phyloP scores from a whole-genome alignment of 2,329 filamentous ascomycete species.

The Cryphonectria carpinicola region DNA sequence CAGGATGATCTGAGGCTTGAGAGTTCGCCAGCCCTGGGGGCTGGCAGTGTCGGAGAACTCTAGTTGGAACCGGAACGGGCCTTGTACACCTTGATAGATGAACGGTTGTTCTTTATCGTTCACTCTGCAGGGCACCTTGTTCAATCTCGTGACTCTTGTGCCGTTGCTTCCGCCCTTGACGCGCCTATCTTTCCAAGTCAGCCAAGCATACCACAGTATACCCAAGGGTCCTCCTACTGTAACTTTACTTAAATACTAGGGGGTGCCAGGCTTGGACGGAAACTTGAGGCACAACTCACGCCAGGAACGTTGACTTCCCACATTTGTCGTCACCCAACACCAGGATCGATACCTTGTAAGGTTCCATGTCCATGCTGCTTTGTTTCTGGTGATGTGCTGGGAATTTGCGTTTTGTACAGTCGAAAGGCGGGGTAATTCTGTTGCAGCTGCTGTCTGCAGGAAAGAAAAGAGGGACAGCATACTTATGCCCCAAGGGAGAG shows the following conservation, averaged over 20 bases:
- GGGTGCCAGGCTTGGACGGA: constrained; percentile 21
- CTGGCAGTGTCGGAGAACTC: constrained; percentile 64
- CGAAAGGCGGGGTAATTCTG: neutral
- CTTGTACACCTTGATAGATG: constrained; percentile 56
- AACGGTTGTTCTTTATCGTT: constrained; percentile 65
- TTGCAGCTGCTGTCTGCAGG: neutral
- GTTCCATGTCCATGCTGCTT: constrained; percentile 46
- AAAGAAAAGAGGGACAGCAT: neutral
- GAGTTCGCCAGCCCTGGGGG: constrained; percentile 62
- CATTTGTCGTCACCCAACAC: constrained; percentile 63
- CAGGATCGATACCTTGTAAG: constrained; percentile 55
- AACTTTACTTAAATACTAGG: neutral
- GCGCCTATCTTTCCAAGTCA: constrained; percentile 44
- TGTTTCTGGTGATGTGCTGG: constrained; percentile 22
- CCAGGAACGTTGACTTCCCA: constrained; percentile 65
- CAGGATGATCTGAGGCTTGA: constrained; percentile 61
- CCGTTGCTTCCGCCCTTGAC: constrained; percentile 50
- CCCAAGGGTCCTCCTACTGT: too few relatives aligned
- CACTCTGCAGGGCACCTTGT: constrained; percentile 48
- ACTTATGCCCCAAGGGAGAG: neutral
- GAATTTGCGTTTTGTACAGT: neutral
- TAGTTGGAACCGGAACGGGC: constrained; percentile 53
- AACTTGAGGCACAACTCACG: constrained; percentile 47
- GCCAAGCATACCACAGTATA: constrained; percentile 15
- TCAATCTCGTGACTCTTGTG: constrained; percentile 39